Conservation (phyloP, 257 asterid genomes). For the Scutellaria minor region DNA sequence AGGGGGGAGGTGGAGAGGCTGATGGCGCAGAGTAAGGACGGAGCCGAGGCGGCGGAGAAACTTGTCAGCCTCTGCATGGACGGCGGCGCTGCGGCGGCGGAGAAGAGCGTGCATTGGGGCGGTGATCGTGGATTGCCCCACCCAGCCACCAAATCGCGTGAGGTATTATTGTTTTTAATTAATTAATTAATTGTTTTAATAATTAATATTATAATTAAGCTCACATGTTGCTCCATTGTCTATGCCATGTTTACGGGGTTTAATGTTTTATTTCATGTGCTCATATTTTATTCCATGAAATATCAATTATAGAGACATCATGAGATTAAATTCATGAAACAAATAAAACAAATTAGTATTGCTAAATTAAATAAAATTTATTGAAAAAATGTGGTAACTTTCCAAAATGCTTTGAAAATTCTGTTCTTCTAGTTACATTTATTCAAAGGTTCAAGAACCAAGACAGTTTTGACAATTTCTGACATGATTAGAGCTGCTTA, state of each 20-base stretch:
- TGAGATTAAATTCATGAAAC: no score
- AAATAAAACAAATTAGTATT: no score
- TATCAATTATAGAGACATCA: no score
- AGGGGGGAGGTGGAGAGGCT: slow-evolving; percentile 73
- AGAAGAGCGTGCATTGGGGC: slow-evolving; percentile 29
- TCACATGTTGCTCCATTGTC: slow-evolving; percentile 27
- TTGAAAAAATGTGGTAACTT: no score
- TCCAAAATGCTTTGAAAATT: no score
- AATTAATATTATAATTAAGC: not conserved
- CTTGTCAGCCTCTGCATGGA: slow-evolving; percentile 54
- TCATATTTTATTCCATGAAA: no score
- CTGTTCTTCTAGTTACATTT: not conserved
- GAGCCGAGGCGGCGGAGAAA: slow-evolving; percentile 65
- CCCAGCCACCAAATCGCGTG: slow-evolving; percentile 45
- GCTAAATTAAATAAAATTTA: no score
- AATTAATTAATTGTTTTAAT: not conserved
- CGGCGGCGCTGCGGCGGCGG: slow-evolving; percentile 39
- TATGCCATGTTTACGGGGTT: slow-evolving; percentile 35
- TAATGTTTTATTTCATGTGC: not conserved
- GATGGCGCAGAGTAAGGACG: slow-evolving; percentile 67
- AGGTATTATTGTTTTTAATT: slow-evolving; percentile 18
- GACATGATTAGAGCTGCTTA: slow-evolving; percentile 3
- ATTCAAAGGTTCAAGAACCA: not conserved
- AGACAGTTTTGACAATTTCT: slow-evolving; percentile 14
- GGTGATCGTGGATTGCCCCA: slow-evolving; percentile 28